Conservation (phyloP, 345 rosid genomes). For the Citrus glauca region DNA sequence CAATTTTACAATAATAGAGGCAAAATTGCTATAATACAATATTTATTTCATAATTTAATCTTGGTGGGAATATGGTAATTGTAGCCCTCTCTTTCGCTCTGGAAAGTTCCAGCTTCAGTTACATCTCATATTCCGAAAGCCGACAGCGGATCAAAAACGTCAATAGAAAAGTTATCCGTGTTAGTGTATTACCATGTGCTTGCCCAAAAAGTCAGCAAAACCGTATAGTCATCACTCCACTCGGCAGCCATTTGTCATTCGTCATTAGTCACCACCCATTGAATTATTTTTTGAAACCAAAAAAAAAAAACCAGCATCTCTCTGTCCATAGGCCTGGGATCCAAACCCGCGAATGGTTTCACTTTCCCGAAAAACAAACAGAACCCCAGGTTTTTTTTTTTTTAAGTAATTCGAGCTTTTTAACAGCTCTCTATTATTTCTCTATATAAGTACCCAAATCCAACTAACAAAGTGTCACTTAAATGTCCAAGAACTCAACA, state of each 20-base stretch:
- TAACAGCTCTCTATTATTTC: too few species aligned
- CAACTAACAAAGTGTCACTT: too few species aligned
- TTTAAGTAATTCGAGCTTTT: too few species aligned
- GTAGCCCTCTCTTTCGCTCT: too few species aligned
- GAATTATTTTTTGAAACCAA: not conserved
- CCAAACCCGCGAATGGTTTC: not conserved
- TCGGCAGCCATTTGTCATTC: not conserved
- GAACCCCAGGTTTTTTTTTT: not conserved
- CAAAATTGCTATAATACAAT: too few species aligned
- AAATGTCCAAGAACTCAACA: not conserved
- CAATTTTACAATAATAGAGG: too few species aligned
- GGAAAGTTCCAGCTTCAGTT: too few species aligned
- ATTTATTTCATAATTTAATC: too few species aligned
- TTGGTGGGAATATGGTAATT: too few species aligned
- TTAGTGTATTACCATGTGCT: not conserved
- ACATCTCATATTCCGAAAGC: not conserved
- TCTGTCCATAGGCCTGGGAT: conserved; percentile 18
- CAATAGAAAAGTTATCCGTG: not conserved
- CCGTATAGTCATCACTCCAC: too few species aligned
- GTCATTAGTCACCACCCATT: not conserved
- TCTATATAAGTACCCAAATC: not conserved
- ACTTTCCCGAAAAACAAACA: not conserved
- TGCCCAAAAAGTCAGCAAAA: not conserved
- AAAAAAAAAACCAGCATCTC: not conserved
- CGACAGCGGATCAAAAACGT: not conserved